phyloP scores from a whole-genome alignment of 805 yeast species.

The Ogataea trehaloabstinens region DNA sequence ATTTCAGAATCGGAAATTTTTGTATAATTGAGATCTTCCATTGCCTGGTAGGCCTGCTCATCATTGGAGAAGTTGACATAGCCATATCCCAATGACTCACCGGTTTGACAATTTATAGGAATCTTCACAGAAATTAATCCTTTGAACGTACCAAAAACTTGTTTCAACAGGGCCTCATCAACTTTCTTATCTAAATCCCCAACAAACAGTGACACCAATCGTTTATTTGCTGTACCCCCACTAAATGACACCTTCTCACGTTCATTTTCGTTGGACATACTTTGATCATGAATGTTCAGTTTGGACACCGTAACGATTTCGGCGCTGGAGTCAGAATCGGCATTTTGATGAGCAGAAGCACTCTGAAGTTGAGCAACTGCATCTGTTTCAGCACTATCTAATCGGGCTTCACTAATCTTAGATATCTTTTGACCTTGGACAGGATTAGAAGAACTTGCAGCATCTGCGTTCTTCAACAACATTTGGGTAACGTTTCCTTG shows the following conservation, averaged over 20 bases:
- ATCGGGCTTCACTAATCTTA: too few relatives aligned
- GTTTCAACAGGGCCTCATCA: slow-evolving; percentile 46
- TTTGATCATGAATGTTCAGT: slow-evolving; percentile 1
- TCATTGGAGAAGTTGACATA: slow-evolving; percentile 58
- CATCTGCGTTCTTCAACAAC: neutral
- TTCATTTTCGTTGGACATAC: neutral
- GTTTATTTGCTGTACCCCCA: slow-evolving; percentile 3
- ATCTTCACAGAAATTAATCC: slow-evolving; percentile 58
- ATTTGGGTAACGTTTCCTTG: neutral
- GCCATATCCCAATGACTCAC: slow-evolving; percentile 67
- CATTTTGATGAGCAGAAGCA: slow-evolving; percentile 3
- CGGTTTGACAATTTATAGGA: slow-evolving; percentile 52
- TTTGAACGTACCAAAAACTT: slow-evolving; percentile 41
- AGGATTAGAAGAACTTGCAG: neutral
- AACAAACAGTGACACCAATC: slow-evolving; percentile 46
- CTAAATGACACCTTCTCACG: neutral
- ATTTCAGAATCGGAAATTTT: slow-evolving; percentile 41
- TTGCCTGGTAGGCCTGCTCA: slow-evolving; percentile 53
- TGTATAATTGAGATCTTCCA: slow-evolving; percentile 55
- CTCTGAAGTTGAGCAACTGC: neutral
- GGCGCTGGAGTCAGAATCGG: slow-evolving; percentile 18
- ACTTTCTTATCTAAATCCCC: slow-evolving; percentile 57
- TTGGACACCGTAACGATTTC: slow-evolving; percentile 18
- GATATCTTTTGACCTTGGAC: neutral
- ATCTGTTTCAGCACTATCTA: neutral